Base-by-base conservation (phyloP, 768 basidiomycete genomes). In the Leccinellum albellum region DNA sequence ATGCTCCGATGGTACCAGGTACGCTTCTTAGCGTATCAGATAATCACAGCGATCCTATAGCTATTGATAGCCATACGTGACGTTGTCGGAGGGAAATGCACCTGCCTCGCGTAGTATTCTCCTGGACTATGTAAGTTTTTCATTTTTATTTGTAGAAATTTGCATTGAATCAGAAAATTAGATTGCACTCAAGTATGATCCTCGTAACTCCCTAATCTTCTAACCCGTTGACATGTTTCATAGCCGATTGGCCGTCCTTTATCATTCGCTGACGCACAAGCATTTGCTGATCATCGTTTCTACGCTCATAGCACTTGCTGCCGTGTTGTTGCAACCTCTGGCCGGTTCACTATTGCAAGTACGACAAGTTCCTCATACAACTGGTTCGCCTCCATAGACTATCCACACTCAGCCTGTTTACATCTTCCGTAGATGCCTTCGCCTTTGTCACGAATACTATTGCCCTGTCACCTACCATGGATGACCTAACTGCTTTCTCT, bases 51-150 rank as follows among this genome's bases (percentile, higher is more conserved):
- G 29, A 24, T 62, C 50, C 56, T 61, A n/a, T 31, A 60, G 15
- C 42, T 50, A 33, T 44, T 45, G 44, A 31, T 56, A 89, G 87
- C 86, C 88, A 3, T 89, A 86, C 58, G 73, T 89, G 6, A 70
- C 77, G 6, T 70, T 89, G 26, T 76, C 80, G 17, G 73, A 75
- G 61, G 86, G 85, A 2, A 72, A 73, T 58, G 80, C 79, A 1
- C 67, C 73, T 2, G 85, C 86, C 1, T 75, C 84, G 54, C 80
- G 83, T 59, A 82, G 82, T 52, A 67, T 89, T n/a, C 72, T 89
- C 17, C 65, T 87, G 24, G 82, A 89, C 67, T 89, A 89, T 68
- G 85, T 86, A 61, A 50, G 82, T 59, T 50, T 26, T 35, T 21
- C 14, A 31, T 57, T 15, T 15, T 57, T 24, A 9, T 51, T 32